phyloP scores from a whole-genome alignment of 345 rosid genomes.

The Triadica sebifera region DNA sequence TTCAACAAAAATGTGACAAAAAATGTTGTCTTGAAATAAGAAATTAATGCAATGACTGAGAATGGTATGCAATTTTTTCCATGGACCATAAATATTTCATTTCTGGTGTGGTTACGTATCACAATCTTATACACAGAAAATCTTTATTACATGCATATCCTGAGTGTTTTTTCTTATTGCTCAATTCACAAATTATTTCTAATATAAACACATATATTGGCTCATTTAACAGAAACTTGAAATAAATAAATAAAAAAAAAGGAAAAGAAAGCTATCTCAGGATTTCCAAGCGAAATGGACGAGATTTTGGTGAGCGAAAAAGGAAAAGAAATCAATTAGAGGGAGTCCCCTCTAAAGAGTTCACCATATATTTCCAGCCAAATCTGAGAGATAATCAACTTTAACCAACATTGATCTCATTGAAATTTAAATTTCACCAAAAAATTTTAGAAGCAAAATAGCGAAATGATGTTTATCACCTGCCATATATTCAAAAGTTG shows the following conservation, averaged over 20 bases:
- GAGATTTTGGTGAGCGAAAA: background rate
- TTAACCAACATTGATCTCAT: background rate
- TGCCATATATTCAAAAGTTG: too few relatives aligned
- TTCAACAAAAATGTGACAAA: background rate
- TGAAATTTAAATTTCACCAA: background rate
- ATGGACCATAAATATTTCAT: background rate
- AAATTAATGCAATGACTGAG: background rate
- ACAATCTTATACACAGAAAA: background rate
- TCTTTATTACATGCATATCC: background rate
- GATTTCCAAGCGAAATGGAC: too few relatives aligned
- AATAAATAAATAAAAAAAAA: too few relatives aligned
- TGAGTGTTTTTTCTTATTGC: background rate
- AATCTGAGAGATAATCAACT: background rate
- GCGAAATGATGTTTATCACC: too few relatives aligned
- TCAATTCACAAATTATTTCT: background rate
- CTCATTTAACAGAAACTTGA: background rate
- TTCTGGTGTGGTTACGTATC: slow-evolving; percentile 9
- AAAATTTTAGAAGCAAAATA: too few relatives aligned
- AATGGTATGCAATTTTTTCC: background rate
- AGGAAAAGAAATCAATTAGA: background rate
- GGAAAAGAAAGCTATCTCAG: background rate
- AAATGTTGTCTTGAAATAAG: background rate
- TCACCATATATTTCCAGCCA: background rate
- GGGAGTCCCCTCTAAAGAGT: background rate
- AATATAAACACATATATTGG: background rate